Conservation (phyloP, 2,329 filamentous ascomycete species). For the Dactylellina drechsleri region DNA sequence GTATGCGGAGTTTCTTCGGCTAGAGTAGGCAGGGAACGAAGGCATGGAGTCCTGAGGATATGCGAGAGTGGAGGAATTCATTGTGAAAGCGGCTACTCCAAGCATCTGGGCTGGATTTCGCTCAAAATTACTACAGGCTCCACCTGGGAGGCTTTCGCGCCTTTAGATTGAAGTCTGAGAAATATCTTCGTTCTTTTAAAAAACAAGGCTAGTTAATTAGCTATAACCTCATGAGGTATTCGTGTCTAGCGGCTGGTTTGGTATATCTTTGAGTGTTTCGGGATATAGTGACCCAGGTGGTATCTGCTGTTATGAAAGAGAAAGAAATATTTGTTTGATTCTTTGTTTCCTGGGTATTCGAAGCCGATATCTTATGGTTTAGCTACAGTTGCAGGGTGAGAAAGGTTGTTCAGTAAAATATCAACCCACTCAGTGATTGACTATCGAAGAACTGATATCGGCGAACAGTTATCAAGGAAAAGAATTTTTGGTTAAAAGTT, state of each 20-base stretch:
- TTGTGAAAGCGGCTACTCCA: constrained; percentile 34
- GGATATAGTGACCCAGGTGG: background rate
- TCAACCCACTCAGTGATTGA: constrained; percentile 8
- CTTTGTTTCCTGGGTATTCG: constrained; percentile 31
- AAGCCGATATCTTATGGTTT: background rate
- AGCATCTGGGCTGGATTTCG: constrained; percentile 20
- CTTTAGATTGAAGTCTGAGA: background rate
- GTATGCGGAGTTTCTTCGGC: constrained; percentile 44
- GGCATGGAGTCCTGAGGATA: constrained; percentile 47
- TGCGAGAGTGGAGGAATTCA: constrained; percentile 46
- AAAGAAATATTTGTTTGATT: constrained; percentile 16
- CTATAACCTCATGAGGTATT: constrained; percentile 20
- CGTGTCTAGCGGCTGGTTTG: background rate
- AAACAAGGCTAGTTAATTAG: background rate
- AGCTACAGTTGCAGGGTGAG: constrained; percentile 3
- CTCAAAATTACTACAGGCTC: constrained; percentile 18
- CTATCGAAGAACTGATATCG: background rate
- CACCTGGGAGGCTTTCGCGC: constrained; percentile 19
- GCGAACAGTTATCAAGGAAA: background rate
- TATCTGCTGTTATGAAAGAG: constrained; percentile 34
- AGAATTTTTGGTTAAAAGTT: background rate
- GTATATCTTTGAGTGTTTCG: constrained; percentile 5
- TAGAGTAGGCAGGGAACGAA: constrained; percentile 34
- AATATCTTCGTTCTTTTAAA: background rate
- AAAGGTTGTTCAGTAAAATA: background rate